A percentile compares a stretch with the other conserved stretches of the same genome.
phyloP scores from a whole-genome alignment of 108 stramenopile genomes.

The Cyclotella cryptica region DNA sequence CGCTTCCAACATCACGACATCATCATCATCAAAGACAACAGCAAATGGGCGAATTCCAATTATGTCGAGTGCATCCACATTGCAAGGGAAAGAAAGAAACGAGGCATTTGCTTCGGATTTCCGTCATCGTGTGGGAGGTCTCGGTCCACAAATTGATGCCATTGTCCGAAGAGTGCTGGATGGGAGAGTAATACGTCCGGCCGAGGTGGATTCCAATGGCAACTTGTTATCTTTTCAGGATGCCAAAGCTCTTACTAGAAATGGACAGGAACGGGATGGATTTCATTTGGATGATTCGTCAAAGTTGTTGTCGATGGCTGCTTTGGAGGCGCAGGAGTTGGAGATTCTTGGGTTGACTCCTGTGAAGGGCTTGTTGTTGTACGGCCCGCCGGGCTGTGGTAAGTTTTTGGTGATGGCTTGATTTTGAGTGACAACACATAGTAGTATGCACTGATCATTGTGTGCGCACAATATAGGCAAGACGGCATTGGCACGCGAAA shows the following conservation, averaged over 20 bases:
- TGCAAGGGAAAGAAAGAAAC: conserved; percentile 52
- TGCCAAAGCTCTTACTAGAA: conserved; percentile 13
- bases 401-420: conserved; percentile 56
- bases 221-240: conserved; percentile 34
- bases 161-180: conserved; percentile 83
- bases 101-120: conserved; percentile 54
- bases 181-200: conserved; percentile 60
- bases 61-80: conserved; percentile 16
- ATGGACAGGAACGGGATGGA: not conserved
- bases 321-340: conserved; percentile 85
- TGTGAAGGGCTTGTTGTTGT: conserved; percentile 79
- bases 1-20: conserved; percentile 6
- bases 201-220: conserved; percentile 39
- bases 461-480: conserved; percentile 61
- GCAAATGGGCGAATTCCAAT: no score
- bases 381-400: conserved; percentile 88
- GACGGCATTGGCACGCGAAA: conserved; percentile 92
- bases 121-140: conserved; percentile 65
- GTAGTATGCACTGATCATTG: not conserved
- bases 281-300: conserved; percentile 37
- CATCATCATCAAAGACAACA: no score
- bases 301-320: conserved; percentile 41
- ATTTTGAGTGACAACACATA: not conserved
- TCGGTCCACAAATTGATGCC: conserved; percentile 68
- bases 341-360: conserved; percentile 84